Conservation (phyloP, 163 green algal genomes). For the Scenedesmus sp. region DNA sequence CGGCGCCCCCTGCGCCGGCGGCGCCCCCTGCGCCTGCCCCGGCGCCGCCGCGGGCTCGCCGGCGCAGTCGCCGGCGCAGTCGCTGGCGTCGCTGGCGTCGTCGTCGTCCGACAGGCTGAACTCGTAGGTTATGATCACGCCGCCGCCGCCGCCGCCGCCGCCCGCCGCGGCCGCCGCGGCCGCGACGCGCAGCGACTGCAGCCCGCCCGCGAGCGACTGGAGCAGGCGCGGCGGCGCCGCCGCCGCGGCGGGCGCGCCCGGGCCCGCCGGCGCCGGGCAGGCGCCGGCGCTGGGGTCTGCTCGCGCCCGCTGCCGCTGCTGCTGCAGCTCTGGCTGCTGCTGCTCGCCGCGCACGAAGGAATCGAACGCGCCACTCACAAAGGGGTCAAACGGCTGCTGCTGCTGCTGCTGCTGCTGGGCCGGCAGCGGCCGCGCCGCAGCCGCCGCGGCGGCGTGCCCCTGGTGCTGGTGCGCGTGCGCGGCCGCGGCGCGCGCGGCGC, state of each 20-base stretch:
- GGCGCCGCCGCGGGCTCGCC: not conserved
- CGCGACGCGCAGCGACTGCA: not conserved
- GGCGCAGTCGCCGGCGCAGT: not conserved
- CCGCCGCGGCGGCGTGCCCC: not conserved
- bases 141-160: not conserved
- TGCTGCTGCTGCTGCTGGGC: slow-evolving; percentile 11
- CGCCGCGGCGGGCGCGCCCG: not conserved
- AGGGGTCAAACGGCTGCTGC: slow-evolving; percentile 9
- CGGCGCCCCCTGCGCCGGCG: not conserved
- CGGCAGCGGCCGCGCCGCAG: not conserved
- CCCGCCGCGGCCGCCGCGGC: not conserved
- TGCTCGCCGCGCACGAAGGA: slow-evolving; percentile 8
- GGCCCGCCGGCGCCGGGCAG: too few relatives aligned
- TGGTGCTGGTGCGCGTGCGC: slow-evolving; percentile 19
- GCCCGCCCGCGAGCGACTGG: not conserved
- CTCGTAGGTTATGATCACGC: slow-evolving; percentile 28
- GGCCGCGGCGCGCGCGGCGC: too few relatives aligned
- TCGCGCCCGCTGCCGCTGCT: slow-evolving; percentile 8
- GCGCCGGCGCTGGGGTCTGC: not conserved
- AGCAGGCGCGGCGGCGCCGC: not conserved
- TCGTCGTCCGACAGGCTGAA: slow-evolving; percentile 28
- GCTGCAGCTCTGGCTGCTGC: slow-evolving; percentile 15
- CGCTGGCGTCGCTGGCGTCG: slow-evolving; percentile 21
- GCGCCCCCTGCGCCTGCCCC: not conserved
- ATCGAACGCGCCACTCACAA: not conserved